Conservation (phyloP, 1,284 basidiomycete species). For the Fomitopsis betulina region DNA sequence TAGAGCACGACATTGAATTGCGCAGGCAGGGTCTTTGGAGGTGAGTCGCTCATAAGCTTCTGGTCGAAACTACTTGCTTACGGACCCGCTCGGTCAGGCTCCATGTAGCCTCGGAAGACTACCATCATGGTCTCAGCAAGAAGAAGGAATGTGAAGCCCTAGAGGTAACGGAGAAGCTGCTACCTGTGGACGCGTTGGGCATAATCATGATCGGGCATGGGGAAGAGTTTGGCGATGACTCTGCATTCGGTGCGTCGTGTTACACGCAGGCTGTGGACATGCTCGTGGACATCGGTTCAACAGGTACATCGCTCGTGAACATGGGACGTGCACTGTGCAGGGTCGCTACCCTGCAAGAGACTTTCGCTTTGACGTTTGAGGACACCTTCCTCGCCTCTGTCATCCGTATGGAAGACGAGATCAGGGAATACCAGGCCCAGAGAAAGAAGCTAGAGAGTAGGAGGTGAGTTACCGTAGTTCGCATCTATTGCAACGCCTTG, state of each 20-base stretch:
- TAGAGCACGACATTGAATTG: conserved; percentile 32
- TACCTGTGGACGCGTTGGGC: conserved; percentile 75
- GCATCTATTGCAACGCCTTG: background rate
- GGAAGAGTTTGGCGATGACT: conserved; percentile 72
- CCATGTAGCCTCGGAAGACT: conserved; percentile 54
- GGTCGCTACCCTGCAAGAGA: conserved; percentile 76
- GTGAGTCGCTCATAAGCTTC: conserved; percentile 17
- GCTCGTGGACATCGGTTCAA: background rate
- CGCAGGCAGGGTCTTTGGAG: conserved; percentile 30
- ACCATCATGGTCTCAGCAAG: conserved; percentile 59
- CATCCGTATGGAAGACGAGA: conserved; percentile 55
- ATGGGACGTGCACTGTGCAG: conserved; percentile 80
- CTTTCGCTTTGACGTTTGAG: conserved; percentile 63
- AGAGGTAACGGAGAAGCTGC: conserved; percentile 57
- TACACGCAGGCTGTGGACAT: background rate
- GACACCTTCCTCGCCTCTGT: conserved; percentile 70
- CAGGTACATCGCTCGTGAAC: conserved; percentile 66
- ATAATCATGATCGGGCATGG: conserved; percentile 85
- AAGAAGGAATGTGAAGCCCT: conserved; percentile 58
- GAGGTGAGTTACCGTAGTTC: conserved; percentile 38
- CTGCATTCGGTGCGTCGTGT: conserved; percentile 55
- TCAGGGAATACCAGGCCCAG: conserved; percentile 67
- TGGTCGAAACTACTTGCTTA: background rate
- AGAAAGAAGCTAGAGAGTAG: conserved; percentile 80
- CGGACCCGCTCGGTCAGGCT: conserved; percentile 38